These are phyloP conservation scores for Petunia axillaris DNA, from an alignment of 257 asterid genomes.

Conservation along the genomic window DNA sequence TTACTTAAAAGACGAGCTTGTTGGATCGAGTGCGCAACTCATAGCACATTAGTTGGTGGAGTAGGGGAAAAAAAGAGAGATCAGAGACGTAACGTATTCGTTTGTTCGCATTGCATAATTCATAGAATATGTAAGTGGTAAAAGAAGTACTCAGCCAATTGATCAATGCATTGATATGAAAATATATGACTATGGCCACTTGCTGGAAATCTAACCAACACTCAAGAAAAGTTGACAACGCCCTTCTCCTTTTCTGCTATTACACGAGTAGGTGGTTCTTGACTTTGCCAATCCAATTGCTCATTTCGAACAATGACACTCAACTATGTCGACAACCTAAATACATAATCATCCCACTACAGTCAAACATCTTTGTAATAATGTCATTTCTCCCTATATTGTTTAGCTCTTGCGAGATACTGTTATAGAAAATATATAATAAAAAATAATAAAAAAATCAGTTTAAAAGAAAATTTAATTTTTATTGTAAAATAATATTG, in stretches of 20 bases:
- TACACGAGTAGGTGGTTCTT: not conserved
- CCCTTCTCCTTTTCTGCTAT: not conserved
- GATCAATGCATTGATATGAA: not conserved
- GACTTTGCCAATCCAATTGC: not conserved
- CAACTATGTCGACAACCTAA: not conserved
- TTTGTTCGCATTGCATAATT: slow-evolving; percentile 18
- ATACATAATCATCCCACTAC: not conserved
- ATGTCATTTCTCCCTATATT: no score
- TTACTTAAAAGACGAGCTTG: not conserved
- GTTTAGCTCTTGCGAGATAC: no score
- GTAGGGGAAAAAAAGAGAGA: not conserved
- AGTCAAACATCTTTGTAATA: no score
- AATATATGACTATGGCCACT: not conserved
- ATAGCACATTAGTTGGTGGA: slow-evolving; percentile 5
- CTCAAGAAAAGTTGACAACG: not conserved
- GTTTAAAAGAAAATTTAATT: no score
- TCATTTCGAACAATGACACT: slow-evolving; percentile 7
- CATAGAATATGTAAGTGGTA: slow-evolving; percentile 14
- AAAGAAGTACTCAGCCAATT: not conserved
- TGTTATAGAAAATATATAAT: no score
- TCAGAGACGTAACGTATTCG: slow-evolving; percentile 2
- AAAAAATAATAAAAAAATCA: no score
- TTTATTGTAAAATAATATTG: no score
- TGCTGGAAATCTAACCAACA: not conserved
- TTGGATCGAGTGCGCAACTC: not conserved